Percentiles rank a stretch among this genome's conserved stretches.
Conservation (phyloP, 2,329 filamentous ascomycete species). For the Macrophomina pseudophaseolina region DNA sequence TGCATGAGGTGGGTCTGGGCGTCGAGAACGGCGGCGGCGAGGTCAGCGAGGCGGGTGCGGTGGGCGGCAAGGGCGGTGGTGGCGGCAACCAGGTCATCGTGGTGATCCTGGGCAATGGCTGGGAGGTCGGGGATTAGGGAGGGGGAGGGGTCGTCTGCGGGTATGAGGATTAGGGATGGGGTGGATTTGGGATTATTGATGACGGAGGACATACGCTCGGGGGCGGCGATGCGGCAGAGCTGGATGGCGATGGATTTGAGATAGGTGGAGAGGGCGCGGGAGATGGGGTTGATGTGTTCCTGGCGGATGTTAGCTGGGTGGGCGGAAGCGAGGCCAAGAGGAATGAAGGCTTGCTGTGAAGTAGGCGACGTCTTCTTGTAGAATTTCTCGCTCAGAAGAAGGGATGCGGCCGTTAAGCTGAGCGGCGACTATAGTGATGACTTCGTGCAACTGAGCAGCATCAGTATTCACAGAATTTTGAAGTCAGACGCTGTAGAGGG, state of each 20-base stretch:
- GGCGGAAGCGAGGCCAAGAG: too few relatives aligned
- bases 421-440: constrained; percentile 50
- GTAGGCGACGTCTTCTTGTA: constrained; percentile 45
- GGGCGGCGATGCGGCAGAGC: constrained; percentile 42
- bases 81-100: background rate
- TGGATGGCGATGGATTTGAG: constrained; percentile 37
- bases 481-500: background rate
- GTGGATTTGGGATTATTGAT: background rate
- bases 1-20: constrained; percentile 46
- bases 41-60: constrained; percentile 42
- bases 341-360: constrained; percentile 41
- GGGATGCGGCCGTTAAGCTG: constrained; percentile 45
- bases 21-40: constrained; percentile 39
- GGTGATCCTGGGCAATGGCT: background rate
- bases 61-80: constrained; percentile 34
- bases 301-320: constrained; percentile 15
- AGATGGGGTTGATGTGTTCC: constrained; percentile 44
- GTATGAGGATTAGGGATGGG: constrained; percentile 26
- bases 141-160: background rate
- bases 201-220: constrained; percentile 26
- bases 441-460: constrained; percentile 36
- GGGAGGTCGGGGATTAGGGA: constrained; percentile 26
- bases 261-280: constrained; percentile 41
- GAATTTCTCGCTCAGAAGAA: constrained; percentile 44
- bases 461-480: too few relatives aligned